These are phyloP conservation scores for Schoenoplectus tabernaemontani DNA, from an alignment of 202 grass and related monocot genomes.

Conservation along the genomic window DNA sequence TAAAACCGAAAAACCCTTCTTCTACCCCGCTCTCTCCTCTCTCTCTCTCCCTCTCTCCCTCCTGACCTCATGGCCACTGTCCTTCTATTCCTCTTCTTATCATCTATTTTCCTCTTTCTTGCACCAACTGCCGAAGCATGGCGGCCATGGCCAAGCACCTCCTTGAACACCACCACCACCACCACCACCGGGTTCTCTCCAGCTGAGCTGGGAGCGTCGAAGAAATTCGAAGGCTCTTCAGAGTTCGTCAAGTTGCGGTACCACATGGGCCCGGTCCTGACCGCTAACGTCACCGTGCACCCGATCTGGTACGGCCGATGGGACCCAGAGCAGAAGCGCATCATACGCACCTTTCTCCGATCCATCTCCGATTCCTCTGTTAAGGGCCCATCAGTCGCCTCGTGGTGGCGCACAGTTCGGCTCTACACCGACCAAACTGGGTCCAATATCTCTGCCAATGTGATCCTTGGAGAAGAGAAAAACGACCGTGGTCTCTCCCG, in stretches of 20 bases:
- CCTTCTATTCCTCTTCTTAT: neutral
- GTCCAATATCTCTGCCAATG: constrained; percentile 49
- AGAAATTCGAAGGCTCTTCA: constrained; percentile 91
- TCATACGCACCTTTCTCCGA: constrained; percentile 69
- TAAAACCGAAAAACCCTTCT: constrained; percentile 15
- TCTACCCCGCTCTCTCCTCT: neutral
- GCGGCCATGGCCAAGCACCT: constrained; percentile 62
- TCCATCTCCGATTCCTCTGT: constrained; percentile 33
- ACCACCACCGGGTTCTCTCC: neutral
- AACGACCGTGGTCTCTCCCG: constrained; percentile 50
- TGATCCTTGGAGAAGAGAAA: constrained; percentile 56
- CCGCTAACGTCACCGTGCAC: constrained; percentile 58
- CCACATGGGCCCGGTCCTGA: constrained; percentile 91
- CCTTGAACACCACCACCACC: neutral
- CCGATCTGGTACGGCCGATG: constrained; percentile 91
- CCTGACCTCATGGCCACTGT: neutral
- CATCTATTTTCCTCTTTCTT: neutral
- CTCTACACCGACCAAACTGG: constrained; percentile 91
- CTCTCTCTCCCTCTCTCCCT: neutral
- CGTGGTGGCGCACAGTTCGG: constrained; percentile 79
- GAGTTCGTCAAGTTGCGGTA: constrained; percentile 72
- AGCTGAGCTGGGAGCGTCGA: constrained; percentile 32
- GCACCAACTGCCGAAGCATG: constrained; percentile 30
- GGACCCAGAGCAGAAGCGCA: constrained; percentile 52
- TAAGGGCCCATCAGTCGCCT: constrained; percentile 31